phyloP scores from a whole-genome alignment of 2,329 filamentous ascomycete genomes.

The Colletotrichum aenigma region DNA sequence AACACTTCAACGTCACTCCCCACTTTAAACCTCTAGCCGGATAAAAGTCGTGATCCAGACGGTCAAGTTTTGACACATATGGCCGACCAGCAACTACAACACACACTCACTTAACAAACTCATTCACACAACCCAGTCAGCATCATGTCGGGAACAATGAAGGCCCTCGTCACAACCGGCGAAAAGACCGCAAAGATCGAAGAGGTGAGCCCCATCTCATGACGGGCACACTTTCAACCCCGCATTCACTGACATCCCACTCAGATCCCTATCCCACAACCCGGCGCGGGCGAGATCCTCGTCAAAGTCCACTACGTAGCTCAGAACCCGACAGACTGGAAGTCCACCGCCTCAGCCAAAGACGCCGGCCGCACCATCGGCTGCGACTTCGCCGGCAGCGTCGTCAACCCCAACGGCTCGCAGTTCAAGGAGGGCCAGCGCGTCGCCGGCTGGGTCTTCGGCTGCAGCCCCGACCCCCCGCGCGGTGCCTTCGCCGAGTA shows the following conservation, averaged over 20 bases:
- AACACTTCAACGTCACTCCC: not conserved
- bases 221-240: not conserved
- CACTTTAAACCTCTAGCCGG: not conserved
- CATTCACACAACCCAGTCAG: not conserved
- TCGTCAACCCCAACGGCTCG: conserved; percentile 32
- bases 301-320: conserved; percentile 34
- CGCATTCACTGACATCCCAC: not conserved
- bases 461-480: conserved; percentile 22
- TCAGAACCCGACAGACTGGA: conserved; percentile 41
- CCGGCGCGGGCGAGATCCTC: conserved; percentile 34
- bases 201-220: conserved; percentile 6
- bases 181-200: conserved; percentile 31
- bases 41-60: not conserved
- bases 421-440: conserved; percentile 33
- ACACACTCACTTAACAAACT: not conserved
- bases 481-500: conserved; percentile 18
- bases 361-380: conserved; percentile 30
- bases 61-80: fast-evolving
- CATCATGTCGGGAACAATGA: conserved; percentile 2
- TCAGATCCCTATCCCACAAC: conserved; percentile 28
- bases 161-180: conserved; percentile 37
- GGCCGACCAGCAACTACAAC: fast-evolving
- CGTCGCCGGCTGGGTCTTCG: conserved; percentile 36
- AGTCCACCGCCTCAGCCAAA: conserved; percentile 19
- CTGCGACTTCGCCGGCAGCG: conserved; percentile 37